Conservation (phyloP, 2,329 filamentous ascomycete species). For the Aspergillus sp. region DNA sequence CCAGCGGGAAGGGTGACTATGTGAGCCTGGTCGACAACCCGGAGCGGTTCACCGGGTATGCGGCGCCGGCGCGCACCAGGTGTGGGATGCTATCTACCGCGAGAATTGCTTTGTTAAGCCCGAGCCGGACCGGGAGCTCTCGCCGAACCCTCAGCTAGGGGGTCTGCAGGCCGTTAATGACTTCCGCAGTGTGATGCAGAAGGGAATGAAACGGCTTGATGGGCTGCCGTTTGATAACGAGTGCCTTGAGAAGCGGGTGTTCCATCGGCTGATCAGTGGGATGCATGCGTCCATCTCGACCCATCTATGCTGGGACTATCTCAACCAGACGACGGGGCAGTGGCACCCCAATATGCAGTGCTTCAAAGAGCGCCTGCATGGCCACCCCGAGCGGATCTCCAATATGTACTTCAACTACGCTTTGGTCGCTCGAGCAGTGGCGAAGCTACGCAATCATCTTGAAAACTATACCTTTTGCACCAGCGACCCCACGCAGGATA, state of each 20-base stretch:
- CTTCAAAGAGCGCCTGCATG: conserved; percentile 78
- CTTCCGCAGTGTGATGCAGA: conserved; percentile 50
- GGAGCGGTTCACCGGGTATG: conserved; percentile 90
- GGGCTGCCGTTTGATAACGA: conserved; percentile 75
- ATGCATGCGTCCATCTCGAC: conserved; percentile 98
- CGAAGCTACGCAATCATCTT: conserved; percentile 78
- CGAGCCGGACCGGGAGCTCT: conserved; percentile 18
- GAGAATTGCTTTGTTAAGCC: conserved; percentile 82
- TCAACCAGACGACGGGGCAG: conserved; percentile 87
- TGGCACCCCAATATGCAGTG: conserved; percentile 88
- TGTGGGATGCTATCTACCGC: conserved; percentile 94
- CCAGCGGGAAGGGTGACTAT: conserved; percentile 82
- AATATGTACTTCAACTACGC: conserved; percentile 99
- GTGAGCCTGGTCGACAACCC: conserved; percentile 90
- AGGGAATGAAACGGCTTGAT: conserved; percentile 36
- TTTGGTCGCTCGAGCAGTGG: conserved; percentile 79
- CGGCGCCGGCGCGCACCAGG: conserved; percentile 70
- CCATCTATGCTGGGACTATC: conserved; percentile 89
- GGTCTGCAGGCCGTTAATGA: conserved; percentile 50
- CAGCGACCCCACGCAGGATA: conserved; percentile 71
- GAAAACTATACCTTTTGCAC: conserved; percentile 84
- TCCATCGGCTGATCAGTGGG: conserved; percentile 87
- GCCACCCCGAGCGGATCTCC: conserved; percentile 79
- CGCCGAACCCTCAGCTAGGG: conserved; percentile 27
- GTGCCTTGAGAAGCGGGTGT: conserved; percentile 96